phyloP scores from a whole-genome alignment of 2,329 filamentous ascomycete species.

The Colletotrichum simmondsii region DNA sequence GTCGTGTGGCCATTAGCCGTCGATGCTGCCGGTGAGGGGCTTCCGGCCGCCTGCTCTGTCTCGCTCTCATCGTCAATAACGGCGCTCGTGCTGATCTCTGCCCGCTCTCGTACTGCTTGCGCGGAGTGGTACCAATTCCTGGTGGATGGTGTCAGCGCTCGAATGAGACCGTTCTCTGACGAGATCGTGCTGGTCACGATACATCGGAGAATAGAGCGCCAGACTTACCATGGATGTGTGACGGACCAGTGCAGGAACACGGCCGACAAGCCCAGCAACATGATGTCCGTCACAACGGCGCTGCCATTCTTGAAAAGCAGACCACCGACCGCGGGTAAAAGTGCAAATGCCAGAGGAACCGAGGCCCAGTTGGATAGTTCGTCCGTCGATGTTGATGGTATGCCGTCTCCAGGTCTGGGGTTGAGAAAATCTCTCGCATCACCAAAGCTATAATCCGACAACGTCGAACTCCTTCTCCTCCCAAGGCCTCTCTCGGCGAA shows the following conservation, averaged over 20 bases:
- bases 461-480: conserved; percentile 78
- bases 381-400: conserved; percentile 8
- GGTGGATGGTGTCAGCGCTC: conserved; percentile 18
- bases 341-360: conserved; percentile 83
- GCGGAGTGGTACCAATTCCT: conserved; percentile 82
- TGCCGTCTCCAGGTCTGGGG: conserved; percentile 48
- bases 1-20: conserved; percentile 16
- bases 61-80: conserved; percentile 60
- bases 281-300: conserved; percentile 84
- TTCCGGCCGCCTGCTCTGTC: conserved; percentile 42
- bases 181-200: neutral
- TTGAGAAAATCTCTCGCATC: conserved; percentile 78
- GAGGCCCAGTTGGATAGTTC: conserved; percentile 75
- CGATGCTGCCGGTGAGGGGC: conserved; percentile 22
- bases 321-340: conserved; percentile 87
- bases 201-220: neutral
- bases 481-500: conserved; percentile 36
- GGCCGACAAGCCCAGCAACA: conserved; percentile 81
- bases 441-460: conserved; percentile 80
- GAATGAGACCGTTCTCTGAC: conserved; percentile 12
- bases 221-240: conserved; percentile 82
- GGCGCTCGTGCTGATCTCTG: conserved; percentile 54
- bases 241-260: conserved; percentile 95
- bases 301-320: conserved; percentile 87
- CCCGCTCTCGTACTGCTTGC: conserved; percentile 68